phyloP scores from a whole-genome alignment of 257 asterid species.

The Nicotiana knightiana region DNA sequence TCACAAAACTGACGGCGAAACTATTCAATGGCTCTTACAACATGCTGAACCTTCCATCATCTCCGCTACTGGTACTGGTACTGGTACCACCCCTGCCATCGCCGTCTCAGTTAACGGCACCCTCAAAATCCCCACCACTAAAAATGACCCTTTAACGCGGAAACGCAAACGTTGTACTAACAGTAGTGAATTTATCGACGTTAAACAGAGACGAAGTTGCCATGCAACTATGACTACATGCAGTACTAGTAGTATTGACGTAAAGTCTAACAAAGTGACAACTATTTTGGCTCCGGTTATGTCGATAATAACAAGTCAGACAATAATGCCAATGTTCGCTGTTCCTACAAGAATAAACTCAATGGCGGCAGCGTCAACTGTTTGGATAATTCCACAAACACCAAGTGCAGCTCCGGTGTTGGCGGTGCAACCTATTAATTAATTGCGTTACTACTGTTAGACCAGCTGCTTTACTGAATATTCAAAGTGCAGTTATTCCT shows the following conservation, averaged over 20 bases:
- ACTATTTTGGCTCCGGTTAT: conserved; percentile 50
- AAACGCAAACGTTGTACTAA: conserved; percentile 30
- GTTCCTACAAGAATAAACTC: conserved; percentile 22
- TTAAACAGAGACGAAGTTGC: not conserved
- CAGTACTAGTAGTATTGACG: no score
- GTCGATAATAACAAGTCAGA: conserved; percentile 37
- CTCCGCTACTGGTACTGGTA: conserved; percentile 68
- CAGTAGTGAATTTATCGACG: not conserved
- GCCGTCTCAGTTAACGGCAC: conserved; percentile 66
- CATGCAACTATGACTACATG: not conserved
- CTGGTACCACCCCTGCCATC: conserved; percentile 63
- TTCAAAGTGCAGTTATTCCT: not conserved
- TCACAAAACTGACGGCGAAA: conserved; percentile 77
- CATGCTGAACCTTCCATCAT: conserved; percentile 64
- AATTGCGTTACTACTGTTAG: not conserved
- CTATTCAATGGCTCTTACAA: conserved; percentile 67
- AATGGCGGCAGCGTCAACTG: not conserved
- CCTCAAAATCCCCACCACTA: conserved; percentile 43
- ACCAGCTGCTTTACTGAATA: not conserved
- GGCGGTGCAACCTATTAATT: not conserved
- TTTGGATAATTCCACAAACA: not conserved
- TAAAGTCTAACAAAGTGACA: not conserved
- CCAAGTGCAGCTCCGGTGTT: not conserved
- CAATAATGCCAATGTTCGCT: conserved; percentile 33
- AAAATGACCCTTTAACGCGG: not conserved